Evolutionary conservation across 805 yeast species (phyloP).

Genomic region (Lipomyces japonicus): DNA sequence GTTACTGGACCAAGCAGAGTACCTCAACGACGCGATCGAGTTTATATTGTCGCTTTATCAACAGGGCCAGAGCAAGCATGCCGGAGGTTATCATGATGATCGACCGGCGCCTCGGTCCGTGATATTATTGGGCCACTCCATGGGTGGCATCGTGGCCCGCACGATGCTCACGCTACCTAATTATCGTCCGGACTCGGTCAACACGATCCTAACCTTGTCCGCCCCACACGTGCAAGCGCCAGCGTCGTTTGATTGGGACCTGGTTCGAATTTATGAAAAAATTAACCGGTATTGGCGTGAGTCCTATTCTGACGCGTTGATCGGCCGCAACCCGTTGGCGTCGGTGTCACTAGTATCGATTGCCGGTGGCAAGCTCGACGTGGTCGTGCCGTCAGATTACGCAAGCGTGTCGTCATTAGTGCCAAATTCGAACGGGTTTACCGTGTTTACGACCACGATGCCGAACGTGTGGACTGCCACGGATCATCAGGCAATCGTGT

Average conservation of each 20-base stretch:
- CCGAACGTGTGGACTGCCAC: constrained; percentile 92
- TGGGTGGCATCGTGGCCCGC: constrained; percentile 96
- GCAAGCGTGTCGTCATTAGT: constrained; percentile 67
- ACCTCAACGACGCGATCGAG: constrained; percentile 77
- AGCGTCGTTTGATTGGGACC: constrained; percentile 86
- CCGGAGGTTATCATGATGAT: constrained; percentile 8
- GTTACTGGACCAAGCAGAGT: constrained; percentile 88
- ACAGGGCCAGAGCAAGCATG: constrained; percentile 26
- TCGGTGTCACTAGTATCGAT: constrained; percentile 74
- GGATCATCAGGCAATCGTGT: constrained; percentile 91
- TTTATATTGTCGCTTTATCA: constrained; percentile 70
- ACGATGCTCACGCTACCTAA: constrained; percentile 77
- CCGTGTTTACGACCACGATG: constrained; percentile 78
- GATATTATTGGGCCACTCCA: constrained; percentile 81
- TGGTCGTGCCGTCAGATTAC: constrained; percentile 84
- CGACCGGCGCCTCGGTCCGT: constrained; percentile 57
- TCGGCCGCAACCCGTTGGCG: constrained; percentile 48
- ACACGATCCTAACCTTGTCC: constrained; percentile 78
- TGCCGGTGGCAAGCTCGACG: constrained; percentile 82
- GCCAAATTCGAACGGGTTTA: constrained; percentile 73
- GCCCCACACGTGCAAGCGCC: constrained; percentile 94
- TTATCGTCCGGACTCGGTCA: constrained; percentile 66
- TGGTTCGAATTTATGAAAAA: constrained; percentile 66
- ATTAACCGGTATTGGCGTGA: constrained; percentile 78
- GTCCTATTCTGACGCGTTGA: constrained; percentile 43